phyloP scores from a whole-genome alignment of 2,329 filamentous ascomycete genomes.

The Pseudocercospora cruenta region DNA sequence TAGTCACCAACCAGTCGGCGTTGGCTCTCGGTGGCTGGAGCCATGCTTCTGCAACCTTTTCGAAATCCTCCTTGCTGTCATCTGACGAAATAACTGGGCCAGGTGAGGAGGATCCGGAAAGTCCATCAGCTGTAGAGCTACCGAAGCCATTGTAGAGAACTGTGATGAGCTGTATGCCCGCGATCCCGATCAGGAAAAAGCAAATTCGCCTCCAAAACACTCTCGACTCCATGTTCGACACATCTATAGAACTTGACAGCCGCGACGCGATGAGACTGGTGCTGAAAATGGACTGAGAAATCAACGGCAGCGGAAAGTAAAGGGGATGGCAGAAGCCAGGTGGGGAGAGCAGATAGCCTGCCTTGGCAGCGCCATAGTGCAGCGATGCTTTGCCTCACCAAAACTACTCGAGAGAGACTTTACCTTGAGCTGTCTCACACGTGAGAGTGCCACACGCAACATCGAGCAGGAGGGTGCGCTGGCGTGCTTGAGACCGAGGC shows the following conservation, averaged over 20 bases:
- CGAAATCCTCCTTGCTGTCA: not conserved
- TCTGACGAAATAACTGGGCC: not conserved
- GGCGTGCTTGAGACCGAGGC: not conserved
- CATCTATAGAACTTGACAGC: not conserved
- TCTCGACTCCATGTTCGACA: not conserved
- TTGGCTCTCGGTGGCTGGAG: not conserved
- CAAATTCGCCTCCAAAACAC: not conserved
- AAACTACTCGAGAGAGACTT: not conserved
- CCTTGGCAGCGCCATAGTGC: not conserved
- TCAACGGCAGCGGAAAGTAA: not conserved
- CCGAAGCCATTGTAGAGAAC: not conserved
- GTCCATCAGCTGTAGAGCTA: not conserved
- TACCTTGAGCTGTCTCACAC: not conserved
- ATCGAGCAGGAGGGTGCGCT: not conserved
- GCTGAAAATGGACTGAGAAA: not conserved
- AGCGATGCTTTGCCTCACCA: not conserved
- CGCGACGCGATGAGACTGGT: not conserved
- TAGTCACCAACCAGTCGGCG: not conserved
- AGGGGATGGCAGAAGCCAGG: not conserved
- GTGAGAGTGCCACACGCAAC: not conserved
- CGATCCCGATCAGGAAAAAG: not conserved
- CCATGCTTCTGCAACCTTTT: not conserved
- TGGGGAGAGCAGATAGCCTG: not conserved
- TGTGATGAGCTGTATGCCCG: not conserved
- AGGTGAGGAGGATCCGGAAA: not conserved